These are phyloP conservation scores for Cladosporium cucumerinum DNA, from an alignment of 2,329 filamentous ascomycete genomes.

Conservation along the genomic window DNA sequence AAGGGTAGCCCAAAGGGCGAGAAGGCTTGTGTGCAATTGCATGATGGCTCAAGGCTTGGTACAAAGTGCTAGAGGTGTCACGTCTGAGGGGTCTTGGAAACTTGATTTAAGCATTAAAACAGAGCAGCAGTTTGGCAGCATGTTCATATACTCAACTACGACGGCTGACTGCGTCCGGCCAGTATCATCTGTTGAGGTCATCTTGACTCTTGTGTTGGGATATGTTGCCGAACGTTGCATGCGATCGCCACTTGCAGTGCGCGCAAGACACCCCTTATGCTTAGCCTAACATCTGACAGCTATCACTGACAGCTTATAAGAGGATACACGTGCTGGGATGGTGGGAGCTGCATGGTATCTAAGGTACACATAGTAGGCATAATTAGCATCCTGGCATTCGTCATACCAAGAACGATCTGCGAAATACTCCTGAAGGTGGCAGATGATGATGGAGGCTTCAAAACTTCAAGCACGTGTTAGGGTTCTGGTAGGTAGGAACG, in stretches of 20 bases:
- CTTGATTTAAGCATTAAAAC: not conserved
- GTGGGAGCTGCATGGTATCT: not conserved
- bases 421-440: not conserved
- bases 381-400: not conserved
- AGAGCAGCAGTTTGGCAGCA: not conserved
- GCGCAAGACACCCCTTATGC: not conserved
- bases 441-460: not conserved
- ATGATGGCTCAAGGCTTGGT: not conserved
- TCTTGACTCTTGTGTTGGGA: not conserved
- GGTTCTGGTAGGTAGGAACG: not conserved
- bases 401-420: conserved; percentile 9
- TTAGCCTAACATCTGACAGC: not conserved
- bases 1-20: not conserved
- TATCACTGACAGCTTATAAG: not conserved
- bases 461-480: not conserved
- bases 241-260: not conserved
- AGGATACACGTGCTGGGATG: not conserved
- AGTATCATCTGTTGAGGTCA: not conserved
- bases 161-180: not conserved
- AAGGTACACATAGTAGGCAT: not conserved
- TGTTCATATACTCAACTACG: not conserved
- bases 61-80: not conserved
- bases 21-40: not conserved
- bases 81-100: not conserved
- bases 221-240: not conserved